Conservation (phyloP, 2,329 filamentous ascomycete genomes). For the Malbranchea cinnamomea region DNA sequence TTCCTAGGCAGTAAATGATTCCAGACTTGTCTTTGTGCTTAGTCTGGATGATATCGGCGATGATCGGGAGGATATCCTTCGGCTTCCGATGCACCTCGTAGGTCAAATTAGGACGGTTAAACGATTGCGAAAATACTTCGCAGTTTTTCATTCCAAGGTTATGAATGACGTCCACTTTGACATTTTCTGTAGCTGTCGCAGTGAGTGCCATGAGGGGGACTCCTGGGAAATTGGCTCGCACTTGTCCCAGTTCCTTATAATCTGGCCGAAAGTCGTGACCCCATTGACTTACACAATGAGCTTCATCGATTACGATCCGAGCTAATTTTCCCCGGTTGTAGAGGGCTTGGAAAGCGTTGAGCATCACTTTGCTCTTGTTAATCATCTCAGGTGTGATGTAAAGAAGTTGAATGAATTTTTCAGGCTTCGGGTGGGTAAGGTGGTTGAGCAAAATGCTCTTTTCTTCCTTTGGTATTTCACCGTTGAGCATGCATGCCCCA, state of each 20-base stretch:
- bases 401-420: slow-evolving; percentile 67
- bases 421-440: slow-evolving; percentile 49
- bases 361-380: slow-evolving; percentile 59
- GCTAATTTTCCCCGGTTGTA: slow-evolving; percentile 60
- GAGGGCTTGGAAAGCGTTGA: slow-evolving; percentile 50
- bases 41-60: slow-evolving; percentile 46
- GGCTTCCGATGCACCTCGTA: slow-evolving; percentile 71
- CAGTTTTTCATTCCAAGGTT: slow-evolving; percentile 74
- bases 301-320: slow-evolving; percentile 90
- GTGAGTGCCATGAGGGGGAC: slow-evolving; percentile 92
- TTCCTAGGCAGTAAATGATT: slow-evolving; percentile 85
- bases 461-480: slow-evolving; percentile 51
- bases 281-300: slow-evolving; percentile 99
- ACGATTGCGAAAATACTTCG: slow-evolving; percentile 75
- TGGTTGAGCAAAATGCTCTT: slow-evolving; percentile 51
- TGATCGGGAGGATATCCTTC: slow-evolving; percentile 41
- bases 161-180: slow-evolving; percentile 79
- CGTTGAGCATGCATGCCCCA: slow-evolving; percentile 67
- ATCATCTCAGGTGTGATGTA: slow-evolving; percentile 98
- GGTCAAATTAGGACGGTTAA: slow-evolving; percentile 87
- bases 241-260: slow-evolving; percentile 70
- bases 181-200: slow-evolving; percentile 84
- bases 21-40: slow-evolving; percentile 61
- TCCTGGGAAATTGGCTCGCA: slow-evolving; percentile 56
- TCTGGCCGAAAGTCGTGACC: slow-evolving; percentile 95